phyloP scores from a whole-genome alignment of 352 stramenopile genomes.

The Phytophthora chlamydospora region DNA sequence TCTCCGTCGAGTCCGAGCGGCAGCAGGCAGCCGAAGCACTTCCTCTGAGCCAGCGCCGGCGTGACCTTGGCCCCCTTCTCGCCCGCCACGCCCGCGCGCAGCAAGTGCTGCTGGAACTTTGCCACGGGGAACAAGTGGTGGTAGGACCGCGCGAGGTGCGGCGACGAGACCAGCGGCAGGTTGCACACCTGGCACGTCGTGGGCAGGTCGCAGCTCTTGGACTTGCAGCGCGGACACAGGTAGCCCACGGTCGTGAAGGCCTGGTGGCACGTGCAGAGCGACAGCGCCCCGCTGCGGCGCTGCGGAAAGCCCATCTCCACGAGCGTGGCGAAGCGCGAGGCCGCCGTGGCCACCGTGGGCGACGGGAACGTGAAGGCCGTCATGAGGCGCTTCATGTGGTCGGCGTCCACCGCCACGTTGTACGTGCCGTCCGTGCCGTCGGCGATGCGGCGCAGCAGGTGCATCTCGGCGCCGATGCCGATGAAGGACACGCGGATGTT shows the following conservation, averaged over 20 bases:
- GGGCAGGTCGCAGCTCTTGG: conserved; percentile 95
- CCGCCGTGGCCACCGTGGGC: conserved; percentile 78
- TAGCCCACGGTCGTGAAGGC: conserved; percentile 92
- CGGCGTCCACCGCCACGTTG: conserved; percentile 93
- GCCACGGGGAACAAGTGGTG: conserved; percentile 98
- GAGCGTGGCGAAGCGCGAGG: conserved; percentile 71
- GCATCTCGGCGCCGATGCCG: conserved; percentile 95
- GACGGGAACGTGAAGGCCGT: conserved; percentile 95
- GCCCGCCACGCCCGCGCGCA: conserved; percentile 33
- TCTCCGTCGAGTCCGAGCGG: conserved; percentile 55
- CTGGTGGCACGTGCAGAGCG: conserved; percentile 86
- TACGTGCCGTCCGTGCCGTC: conserved; percentile 95
- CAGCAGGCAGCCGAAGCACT: conserved; percentile 86
- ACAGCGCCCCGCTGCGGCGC: conserved; percentile 71
- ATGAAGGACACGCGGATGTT: conserved; percentile 95
- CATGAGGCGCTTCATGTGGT: conserved; percentile 94
- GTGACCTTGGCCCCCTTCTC: conserved; percentile 28
- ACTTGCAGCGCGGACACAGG: conserved; percentile 94
- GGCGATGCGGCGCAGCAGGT: conserved; percentile 80
- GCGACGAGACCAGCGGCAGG: conserved; percentile 95
- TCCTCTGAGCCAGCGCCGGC: conserved; percentile 38
- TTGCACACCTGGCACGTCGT: conserved; percentile 97
- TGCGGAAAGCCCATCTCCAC: conserved; percentile 90
- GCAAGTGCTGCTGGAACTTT: conserved; percentile 88
- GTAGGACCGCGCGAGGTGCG: conserved; percentile 97